Evolutionary conservation across 2,329 filamentous ascomycete genomes (phyloP).

Genomic region (Alternaria ventricosa): DNA sequence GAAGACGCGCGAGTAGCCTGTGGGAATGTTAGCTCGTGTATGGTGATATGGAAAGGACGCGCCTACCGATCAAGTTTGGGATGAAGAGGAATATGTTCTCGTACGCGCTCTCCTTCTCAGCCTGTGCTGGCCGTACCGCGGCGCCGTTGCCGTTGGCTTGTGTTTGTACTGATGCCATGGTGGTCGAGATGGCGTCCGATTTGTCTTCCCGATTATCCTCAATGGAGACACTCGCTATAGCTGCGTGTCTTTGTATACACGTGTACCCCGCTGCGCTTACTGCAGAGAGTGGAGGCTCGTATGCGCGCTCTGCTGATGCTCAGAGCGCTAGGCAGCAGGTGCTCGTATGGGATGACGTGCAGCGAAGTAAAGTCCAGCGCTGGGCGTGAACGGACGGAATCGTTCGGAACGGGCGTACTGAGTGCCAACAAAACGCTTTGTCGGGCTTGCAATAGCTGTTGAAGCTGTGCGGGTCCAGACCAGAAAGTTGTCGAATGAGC

Average conservation of each 20-base stretch:
- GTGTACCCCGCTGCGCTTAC: constrained; percentile 17
- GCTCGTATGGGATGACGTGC: constrained; percentile 3
- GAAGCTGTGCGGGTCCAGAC: constrained; percentile 16
- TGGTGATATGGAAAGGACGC: background rate
- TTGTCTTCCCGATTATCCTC: background rate
- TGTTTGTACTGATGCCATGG: constrained; percentile 38
- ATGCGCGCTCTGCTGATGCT: constrained; percentile 7
- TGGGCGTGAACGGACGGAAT: background rate
- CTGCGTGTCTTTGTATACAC: background rate
- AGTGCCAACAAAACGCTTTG: background rate
- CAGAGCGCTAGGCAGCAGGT: constrained; percentile 9
- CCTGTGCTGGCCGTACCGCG: constrained; percentile 25
- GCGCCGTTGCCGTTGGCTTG: constrained; percentile 42
- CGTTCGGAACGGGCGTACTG: background rate
- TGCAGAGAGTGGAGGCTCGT: constrained; percentile 3
- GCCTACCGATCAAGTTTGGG: constrained; percentile 59
- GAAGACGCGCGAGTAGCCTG: constrained; percentile 59
- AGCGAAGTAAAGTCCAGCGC: background rate
- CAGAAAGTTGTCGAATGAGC: constrained; percentile 35
- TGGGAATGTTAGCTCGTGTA: constrained; percentile 14
- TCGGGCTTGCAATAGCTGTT: constrained; percentile 6
- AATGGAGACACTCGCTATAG: background rate
- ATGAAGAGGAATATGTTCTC: constrained; percentile 64
- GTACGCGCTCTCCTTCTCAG: constrained; percentile 39
- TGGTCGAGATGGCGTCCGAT: constrained; percentile 2